Conservation (phyloP, 805 yeast genomes). For the Wickerhamiella slavikovae region DNA sequence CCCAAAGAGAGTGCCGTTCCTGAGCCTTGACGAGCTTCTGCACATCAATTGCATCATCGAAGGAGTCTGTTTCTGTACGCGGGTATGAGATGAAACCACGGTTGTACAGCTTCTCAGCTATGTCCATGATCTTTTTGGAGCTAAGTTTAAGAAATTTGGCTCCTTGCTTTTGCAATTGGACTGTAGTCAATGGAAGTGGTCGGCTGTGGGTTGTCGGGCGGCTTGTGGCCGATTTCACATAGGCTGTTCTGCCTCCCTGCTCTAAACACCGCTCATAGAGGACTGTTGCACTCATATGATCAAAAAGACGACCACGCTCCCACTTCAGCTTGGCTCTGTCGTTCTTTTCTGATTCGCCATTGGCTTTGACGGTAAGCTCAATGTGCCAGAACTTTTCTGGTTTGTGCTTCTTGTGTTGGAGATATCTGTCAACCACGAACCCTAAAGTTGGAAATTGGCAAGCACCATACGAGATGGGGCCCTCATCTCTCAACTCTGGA, state of each 20-base stretch:
- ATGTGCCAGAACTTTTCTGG: slow-evolving; percentile 72
- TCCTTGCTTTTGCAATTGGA: slow-evolving; percentile 76
- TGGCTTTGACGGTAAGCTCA: slow-evolving; percentile 28
- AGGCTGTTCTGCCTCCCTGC: slow-evolving; percentile 25
- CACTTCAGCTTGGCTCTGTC: slow-evolving; percentile 31
- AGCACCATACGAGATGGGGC: slow-evolving; percentile 58
- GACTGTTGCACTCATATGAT: slow-evolving; percentile 39
- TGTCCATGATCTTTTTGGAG: slow-evolving; percentile 55
- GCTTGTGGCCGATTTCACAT: slow-evolving; percentile 28
- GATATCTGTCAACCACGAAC: slow-evolving; percentile 81
- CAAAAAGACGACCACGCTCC: slow-evolving; percentile 55
- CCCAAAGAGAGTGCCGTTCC: slow-evolving; percentile 37
- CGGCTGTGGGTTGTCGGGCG: slow-evolving; percentile 56
- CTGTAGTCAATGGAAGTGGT: slow-evolving; percentile 88
- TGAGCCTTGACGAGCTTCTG: slow-evolving; percentile 41
- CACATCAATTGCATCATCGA: slow-evolving; percentile 60
- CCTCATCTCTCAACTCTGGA: slow-evolving; percentile 9
- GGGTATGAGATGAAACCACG: slow-evolving; percentile 84
- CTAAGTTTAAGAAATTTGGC: slow-evolving; percentile 51
- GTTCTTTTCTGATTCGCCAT: too few relatives aligned
- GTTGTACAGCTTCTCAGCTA: slow-evolving; percentile 72
- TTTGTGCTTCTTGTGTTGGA: slow-evolving; percentile 46
- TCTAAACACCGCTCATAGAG: slow-evolving; percentile 50
- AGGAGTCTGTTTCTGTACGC: slow-evolving; percentile 87
- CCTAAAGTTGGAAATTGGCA: slow-evolving; percentile 97